Percentiles rank a stretch among this genome's conserved stretches.
Evolutionary conservation across 139 green algal species (phyloP).

Genomic region (Gonium pectorale): DNA sequence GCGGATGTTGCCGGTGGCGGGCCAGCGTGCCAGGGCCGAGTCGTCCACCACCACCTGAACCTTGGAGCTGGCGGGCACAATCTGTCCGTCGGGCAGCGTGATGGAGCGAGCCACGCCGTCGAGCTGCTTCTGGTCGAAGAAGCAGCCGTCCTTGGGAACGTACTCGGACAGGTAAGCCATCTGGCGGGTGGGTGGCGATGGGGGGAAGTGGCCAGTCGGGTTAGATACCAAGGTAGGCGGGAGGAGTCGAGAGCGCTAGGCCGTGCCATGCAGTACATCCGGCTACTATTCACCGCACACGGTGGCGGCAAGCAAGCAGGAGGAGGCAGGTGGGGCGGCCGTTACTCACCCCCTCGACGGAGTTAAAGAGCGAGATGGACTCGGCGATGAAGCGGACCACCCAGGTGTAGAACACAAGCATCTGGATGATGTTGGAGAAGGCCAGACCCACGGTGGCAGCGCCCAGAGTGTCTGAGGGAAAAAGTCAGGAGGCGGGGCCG

Average conservation of each 20-base stretch:
- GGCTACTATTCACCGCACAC: too few relatives aligned
- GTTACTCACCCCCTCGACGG: conserved; percentile 55
- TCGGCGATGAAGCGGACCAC: conserved; percentile 65
- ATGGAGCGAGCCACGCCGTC: conserved; percentile 18
- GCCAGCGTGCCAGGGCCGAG: conserved; percentile 48
- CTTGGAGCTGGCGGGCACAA: conserved; percentile 17
- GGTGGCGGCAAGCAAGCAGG: neutral
- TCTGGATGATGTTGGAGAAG: conserved; percentile 77
- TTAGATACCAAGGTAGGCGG: too few relatives aligned
- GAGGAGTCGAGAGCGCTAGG: too few relatives aligned
- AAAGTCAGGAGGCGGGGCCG: conserved; percentile 56
- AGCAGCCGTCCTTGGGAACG: conserved; percentile 54
- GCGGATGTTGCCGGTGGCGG: conserved; percentile 52
- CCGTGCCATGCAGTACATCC: too few relatives aligned
- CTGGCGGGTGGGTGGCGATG: too few relatives aligned
- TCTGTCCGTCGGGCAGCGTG: conserved; percentile 5
- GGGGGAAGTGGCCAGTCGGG: too few relatives aligned
- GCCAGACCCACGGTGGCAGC: conserved; percentile 66
- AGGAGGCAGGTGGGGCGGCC: neutral
- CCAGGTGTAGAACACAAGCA: conserved; percentile 71
- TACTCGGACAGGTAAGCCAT: conserved; percentile 66
- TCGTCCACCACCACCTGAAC: conserved; percentile 41
- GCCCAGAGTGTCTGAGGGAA: conserved; percentile 55
- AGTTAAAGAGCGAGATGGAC: conserved; percentile 56
- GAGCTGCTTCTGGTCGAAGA: conserved; percentile 17